Evolutionary conservation across 2,329 filamentous ascomycete genomes (phyloP), one percentile per base, ranked within the genome.

Genomic region (Penicillium brevicompactum): DNA sequence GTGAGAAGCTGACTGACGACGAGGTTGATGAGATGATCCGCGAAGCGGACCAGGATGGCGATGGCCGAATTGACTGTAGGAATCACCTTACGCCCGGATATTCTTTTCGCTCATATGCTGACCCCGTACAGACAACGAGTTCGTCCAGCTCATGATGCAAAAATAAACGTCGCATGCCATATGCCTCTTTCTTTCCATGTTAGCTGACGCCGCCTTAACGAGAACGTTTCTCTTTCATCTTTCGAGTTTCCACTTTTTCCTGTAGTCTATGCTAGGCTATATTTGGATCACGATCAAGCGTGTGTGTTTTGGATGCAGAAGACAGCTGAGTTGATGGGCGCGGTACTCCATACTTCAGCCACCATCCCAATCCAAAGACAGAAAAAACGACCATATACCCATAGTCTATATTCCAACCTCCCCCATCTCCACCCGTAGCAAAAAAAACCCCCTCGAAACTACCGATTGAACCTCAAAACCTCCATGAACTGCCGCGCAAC

Each of bases 71-170:
- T 70, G 90, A 94, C 76, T 94, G 90, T 93, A 82, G 64, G 87
- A 76, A 41, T 46, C 40, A 21, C 9, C 21, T 44, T 27, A 13
- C 37, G 38, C 37, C 27, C 31, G 13, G 43, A 48, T 27, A 3
- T 22, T 22, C 22, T 55, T 43, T 5, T 22, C 41, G 11, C 1
- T 5, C 18, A 48, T 11, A 56, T 57, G 53, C 63, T 74, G 70
- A 74, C 32, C 10, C 27, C 27, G 32, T 55, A 45, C 67, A 93
- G 90, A 93, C 80, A 93, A 93, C 82, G 90, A 94, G 78, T 94
- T 94, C 73, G 90, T 94, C 68, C 90, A 94, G 80, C 87, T 94
- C 74, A 94, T 94, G 90, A 93, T 94, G 90, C 90, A 94, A 84
- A 93, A 93, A 83, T 93, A 90, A 82, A 75, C 60, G 56, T 51